Evolutionary conservation across 768 basidiomycete species (phyloP).

Genomic region (Xerocomellus chrysenteron): DNA sequence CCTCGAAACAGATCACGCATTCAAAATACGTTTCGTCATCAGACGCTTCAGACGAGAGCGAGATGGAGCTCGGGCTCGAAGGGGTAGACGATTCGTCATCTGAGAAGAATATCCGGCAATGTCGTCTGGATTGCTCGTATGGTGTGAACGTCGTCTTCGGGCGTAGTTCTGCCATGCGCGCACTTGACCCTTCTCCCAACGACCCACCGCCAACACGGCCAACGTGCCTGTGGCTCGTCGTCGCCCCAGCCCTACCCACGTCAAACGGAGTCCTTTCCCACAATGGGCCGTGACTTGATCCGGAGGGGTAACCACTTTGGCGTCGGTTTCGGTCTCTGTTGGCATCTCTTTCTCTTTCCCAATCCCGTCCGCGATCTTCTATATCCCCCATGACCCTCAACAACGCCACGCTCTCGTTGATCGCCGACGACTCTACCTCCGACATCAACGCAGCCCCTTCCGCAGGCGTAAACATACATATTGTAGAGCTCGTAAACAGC

Average conservation of each 20-base stretch:
- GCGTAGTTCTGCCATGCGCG: not conserved
- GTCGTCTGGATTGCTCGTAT: slow-evolving; percentile 24
- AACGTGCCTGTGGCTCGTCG: not conserved
- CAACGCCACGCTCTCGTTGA: slow-evolving; percentile 49
- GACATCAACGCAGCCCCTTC: slow-evolving; percentile 12
- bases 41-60: slow-evolving; percentile 2
- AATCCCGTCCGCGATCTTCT: slow-evolving; percentile 31
- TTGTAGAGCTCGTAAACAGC: slow-evolving; percentile 56
- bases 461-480: slow-evolving; percentile 49
- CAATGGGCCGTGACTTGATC: not conserved
- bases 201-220: not conserved
- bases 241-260: not conserved
- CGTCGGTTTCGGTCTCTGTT: not conserved
- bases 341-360: not conserved
- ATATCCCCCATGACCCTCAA: slow-evolving; percentile 41
- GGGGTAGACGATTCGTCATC: slow-evolving; percentile 8
- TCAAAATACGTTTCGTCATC: slow-evolving; percentile 33
- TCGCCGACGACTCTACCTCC: slow-evolving; percentile 29
- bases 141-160: slow-evolving; percentile 2
- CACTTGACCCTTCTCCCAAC: slow-evolving; percentile 6
- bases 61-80: not conserved
- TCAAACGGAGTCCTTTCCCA: not conserved
- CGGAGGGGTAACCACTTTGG: not conserved
- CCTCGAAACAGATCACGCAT: slow-evolving; percentile 59
- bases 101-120: slow-evolving; percentile 26